Conservation (phyloP, 2,329 filamentous ascomycete genomes). For the Botrytis porri region DNA sequence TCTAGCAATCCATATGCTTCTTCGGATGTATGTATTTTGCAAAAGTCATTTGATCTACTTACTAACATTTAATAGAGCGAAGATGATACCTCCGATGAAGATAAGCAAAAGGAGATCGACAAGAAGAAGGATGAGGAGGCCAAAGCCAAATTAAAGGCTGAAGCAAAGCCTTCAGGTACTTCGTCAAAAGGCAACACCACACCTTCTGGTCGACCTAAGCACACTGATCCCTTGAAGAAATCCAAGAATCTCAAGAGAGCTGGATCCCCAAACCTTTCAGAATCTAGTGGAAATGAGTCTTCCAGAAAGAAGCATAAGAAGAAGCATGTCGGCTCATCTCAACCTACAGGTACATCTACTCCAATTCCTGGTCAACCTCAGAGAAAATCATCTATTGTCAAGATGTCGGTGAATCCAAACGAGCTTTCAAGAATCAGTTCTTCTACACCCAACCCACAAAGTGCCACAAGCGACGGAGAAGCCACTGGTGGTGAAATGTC, state of each 20-base stretch:
- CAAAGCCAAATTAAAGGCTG: conserved; percentile 53
- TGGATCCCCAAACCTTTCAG: conserved; percentile 79
- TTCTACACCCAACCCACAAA: conserved; percentile 31
- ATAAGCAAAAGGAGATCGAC: conserved; percentile 64
- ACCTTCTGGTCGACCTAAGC: conserved; percentile 56
- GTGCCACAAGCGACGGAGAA: conserved; percentile 68
- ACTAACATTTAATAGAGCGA: conserved; percentile 46
- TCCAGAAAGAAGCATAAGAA: conserved; percentile 76
- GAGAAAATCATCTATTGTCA: conserved; percentile 36
- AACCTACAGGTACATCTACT: conserved; percentile 54
- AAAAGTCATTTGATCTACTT: conserved; percentile 5
- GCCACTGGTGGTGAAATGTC: conserved; percentile 67
- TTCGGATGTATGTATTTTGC: conserved; percentile 45
- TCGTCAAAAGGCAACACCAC: conserved; percentile 70
- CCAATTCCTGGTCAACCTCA: conserved; percentile 45
- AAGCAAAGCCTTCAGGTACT: conserved; percentile 48
- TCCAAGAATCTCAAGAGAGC: conserved; percentile 67
- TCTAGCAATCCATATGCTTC: conserved; percentile 54
- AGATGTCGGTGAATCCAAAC: conserved; percentile 33
- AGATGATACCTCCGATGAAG: conserved; percentile 47
- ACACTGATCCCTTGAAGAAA: conserved; percentile 51
- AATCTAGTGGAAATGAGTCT: conserved; percentile 89
- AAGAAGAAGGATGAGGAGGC: conserved; percentile 57
- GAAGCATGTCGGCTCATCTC: conserved; percentile 54
- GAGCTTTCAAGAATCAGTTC: conserved; percentile 35